Base-by-base conservation (phyloP, 2,329 filamentous ascomycete genomes). In the Myriosclerotinia curreyana region DNA sequence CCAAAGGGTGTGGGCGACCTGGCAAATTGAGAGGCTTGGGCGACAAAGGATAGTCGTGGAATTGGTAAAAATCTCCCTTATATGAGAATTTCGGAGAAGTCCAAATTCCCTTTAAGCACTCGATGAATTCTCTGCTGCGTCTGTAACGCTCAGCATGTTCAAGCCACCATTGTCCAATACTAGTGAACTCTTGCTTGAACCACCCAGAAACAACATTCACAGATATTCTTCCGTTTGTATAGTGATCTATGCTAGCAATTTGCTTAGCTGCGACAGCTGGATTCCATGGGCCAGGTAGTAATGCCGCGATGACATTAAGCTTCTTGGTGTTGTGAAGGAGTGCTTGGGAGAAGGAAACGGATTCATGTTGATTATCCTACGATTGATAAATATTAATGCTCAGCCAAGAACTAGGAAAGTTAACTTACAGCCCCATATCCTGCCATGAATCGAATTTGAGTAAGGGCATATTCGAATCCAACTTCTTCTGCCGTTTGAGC, bases 201-300 rank as follows among this genome's bases (percentile, higher is more conserved):
- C 81, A 83, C 4, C 81, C 81, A 1, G 77, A 80, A 0, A 83
- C 81, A 1, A 83, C 75, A 60, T 83, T 83, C 12, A 83, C 80
- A 1, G 79, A 80, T 34, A 82, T 78, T 5, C 81, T 78, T 2
- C 81, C 81, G n/a, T 79, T 76, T 44, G 75, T 77, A 71, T 82
- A 83, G 60, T 82, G 75, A 69, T 83, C 81, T 60, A 83, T 82
- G 58, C 77, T 80, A 2, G 81, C 80, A 62, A 83, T 79, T 69
- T 82, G 80, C 72, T 83, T 83, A 15, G 81, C 81, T 15, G 79
- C 81, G 0, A 83, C 74, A 0, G 80, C 79, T 5, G 81, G 80
- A 65, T 80, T 81, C 79, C 80, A 82, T 0, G 79, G 79, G 0
- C 79, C 80, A 0, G 81, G 81, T 0, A 83, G 76, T 8, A 83